phyloP scores from a whole-genome alignment of 805 yeast genomes.

The Saturnispora besseyi region DNA sequence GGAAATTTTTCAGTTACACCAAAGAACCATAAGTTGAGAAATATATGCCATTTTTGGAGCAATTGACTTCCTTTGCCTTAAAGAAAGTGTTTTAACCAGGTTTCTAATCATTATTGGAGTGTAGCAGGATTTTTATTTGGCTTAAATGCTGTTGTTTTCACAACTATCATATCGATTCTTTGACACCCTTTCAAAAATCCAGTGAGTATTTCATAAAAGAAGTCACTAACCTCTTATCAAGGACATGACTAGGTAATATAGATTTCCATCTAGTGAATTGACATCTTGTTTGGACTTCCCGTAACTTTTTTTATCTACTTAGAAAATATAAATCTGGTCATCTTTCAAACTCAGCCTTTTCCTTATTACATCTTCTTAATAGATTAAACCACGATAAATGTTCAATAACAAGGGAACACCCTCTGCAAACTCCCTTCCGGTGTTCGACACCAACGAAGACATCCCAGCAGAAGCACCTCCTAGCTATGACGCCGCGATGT shows the following conservation, averaged over 20 bases:
- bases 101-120: no score
- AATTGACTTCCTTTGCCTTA: background rate
- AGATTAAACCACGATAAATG: background rate
- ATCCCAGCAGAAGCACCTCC: conserved; percentile 32
- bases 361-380: background rate
- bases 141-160: no score
- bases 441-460: conserved; percentile 11
- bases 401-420: background rate
- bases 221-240: no score
- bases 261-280: no score
- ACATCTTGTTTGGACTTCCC: no score
- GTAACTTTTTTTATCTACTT: no score
- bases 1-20: background rate
- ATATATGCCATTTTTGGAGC: background rate
- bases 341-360: background rate
- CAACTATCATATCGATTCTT: no score
- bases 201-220: no score
- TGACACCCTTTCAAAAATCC: no score
- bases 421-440: conserved; percentile 7
- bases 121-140: no score
- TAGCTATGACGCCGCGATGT: conserved; percentile 35
- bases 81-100: background rate
- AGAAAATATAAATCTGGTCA: background rate
- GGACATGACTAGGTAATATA: no score
- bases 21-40: background rate